Evolutionary conservation across 2,329 filamentous ascomycete genomes (phyloP).

Genomic region (Hypoxylon rubiginosum): DNA sequence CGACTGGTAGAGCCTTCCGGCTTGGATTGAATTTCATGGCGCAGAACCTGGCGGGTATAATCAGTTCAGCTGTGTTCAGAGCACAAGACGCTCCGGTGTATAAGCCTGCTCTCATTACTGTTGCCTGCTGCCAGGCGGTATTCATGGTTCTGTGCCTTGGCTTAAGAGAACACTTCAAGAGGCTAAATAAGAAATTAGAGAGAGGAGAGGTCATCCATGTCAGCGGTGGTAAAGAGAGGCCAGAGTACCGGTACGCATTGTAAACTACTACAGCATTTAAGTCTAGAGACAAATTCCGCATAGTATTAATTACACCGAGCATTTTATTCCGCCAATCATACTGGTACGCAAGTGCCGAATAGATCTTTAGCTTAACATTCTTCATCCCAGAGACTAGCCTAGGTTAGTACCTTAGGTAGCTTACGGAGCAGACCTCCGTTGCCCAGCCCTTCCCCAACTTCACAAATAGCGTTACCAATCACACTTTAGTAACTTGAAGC

Average conservation of each 20-base stretch:
- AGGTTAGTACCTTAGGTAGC: no score
- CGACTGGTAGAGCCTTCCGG: conserved; percentile 32
- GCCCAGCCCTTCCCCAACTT: no score
- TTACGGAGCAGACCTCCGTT: no score
- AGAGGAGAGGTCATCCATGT: conserved; percentile 16
- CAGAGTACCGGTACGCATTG: conserved; percentile 26
- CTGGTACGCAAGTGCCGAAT: no score
- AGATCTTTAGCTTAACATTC: no score
- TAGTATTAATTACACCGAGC: neutral
- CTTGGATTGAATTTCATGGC: conserved; percentile 34
- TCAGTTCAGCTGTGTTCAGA: conserved; percentile 37
- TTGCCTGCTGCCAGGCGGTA: conserved; percentile 26
- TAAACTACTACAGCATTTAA: no score
- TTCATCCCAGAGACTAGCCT: no score
- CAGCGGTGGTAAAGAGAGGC: conserved; percentile 19
- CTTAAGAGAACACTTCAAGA: conserved; percentile 16
- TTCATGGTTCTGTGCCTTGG: conserved; percentile 25
- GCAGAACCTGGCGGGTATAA: conserved; percentile 40
- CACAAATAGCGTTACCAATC: no score
- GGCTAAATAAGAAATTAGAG: conserved; percentile 25
- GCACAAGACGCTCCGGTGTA: conserved; percentile 40
- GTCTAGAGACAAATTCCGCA: no score
- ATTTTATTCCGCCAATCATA: no score
- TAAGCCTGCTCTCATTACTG: conserved; percentile 37
- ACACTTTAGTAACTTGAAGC: no score